Base-by-base conservation (phyloP, 2,329 filamentous ascomycete species). In the Xylariaceae sp. region DNA sequence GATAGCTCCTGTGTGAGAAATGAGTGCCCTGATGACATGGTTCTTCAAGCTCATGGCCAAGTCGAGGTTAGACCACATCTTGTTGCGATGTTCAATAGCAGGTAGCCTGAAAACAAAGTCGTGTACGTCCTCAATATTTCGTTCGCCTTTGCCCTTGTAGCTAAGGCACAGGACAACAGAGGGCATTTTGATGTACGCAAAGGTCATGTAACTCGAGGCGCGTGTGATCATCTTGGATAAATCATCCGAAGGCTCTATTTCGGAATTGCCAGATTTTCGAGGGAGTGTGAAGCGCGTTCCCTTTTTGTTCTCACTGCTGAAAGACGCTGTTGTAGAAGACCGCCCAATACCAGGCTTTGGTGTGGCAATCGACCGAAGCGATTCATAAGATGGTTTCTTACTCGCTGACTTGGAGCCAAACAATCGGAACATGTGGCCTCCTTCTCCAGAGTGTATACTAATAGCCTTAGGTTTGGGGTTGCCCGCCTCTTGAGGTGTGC, bases 31-130 rank as follows among this genome's bases (percentile, higher is more conserved):
- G 68, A 96, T 91, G 53, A 97, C 89, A 40, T 96, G 92, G 69
- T 92, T 95, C 76, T 99, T 97, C 48, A 99, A 81, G 11, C 92
- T 89, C 41, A 97, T 80, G 0, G 93, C 92, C 8, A 99, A 83
- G 67, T 99, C 94, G 6, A 99, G 82, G 70, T 97, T 99, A 6
- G 92, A 97, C 94, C 94, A 99, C 7, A 92, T 97, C 78, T 99
- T 99, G 80, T 99, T 99, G 59, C 91, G 86, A 76, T 96, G 97
- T 71, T 99, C 94, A 40, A 99, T 86, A 2, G 89, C 88, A 3
- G 94, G 94, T 74, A 99, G 84, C 27, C 91, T 87, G 82, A 99
- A 99, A 42, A 99, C 94, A 63, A 99, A 95, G 68, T 97, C 88
- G 73, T 99, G 93, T 13, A 99, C 88, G 72, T 99, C 95, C 74